A percentile compares a stretch with the other conserved stretches of the same genome.
phyloP scores from a whole-genome alignment of 805 yeast species.

The Suhomyces tanzawaensis region DNA sequence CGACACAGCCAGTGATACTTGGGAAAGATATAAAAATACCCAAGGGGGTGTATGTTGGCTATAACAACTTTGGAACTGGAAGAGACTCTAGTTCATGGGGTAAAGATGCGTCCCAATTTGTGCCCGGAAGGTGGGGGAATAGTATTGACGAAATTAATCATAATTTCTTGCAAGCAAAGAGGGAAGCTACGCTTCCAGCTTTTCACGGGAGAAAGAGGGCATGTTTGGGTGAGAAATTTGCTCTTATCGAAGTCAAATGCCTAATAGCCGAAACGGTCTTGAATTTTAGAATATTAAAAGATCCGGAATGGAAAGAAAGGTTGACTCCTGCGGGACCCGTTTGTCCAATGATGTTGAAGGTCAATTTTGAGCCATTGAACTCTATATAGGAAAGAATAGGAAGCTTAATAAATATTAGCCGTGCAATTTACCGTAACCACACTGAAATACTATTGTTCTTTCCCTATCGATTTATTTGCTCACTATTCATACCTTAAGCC shows the following conservation, averaged over 20 bases:
- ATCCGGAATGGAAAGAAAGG: constrained; percentile 46
- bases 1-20: constrained; percentile 35
- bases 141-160: constrained; percentile 33
- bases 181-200: constrained; percentile 45
- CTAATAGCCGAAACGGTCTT: constrained; percentile 36
- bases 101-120: constrained; percentile 38
- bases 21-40: constrained; percentile 47
- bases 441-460: background rate
- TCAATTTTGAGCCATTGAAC: constrained; percentile 11
- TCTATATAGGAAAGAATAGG: too few relatives aligned
- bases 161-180: constrained; percentile 44
- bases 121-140: constrained; percentile 54
- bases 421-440: too few relatives aligned
- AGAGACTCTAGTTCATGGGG: constrained; percentile 48
- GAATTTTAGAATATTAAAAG: constrained; percentile 34
- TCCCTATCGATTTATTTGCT: background rate
- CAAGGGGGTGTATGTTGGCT: constrained; percentile 51
- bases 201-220: constrained; percentile 63
- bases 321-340: constrained; percentile 61
- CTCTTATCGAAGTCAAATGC: constrained; percentile 44
- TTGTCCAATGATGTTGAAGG: constrained; percentile 41
- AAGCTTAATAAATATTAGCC: too few relatives aligned
- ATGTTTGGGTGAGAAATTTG: constrained; percentile 59
- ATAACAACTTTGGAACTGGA: constrained; percentile 52
- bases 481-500: background rate